Conservation (phyloP, 495 filamentous ascomycete genomes). For the Penicillium soppii region DNA sequence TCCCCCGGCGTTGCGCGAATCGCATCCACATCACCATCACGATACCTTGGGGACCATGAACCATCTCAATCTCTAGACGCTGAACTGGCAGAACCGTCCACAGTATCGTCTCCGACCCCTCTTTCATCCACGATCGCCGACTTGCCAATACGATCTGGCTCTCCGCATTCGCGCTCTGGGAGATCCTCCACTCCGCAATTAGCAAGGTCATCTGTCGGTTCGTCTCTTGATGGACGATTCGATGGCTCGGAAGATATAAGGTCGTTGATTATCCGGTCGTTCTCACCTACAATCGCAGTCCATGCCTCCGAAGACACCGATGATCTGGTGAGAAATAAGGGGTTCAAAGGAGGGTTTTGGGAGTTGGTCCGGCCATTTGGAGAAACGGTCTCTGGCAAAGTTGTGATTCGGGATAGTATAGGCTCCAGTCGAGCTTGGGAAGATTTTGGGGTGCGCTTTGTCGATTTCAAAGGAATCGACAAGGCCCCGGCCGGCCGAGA, state of each 20-base stretch:
- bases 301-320: slow-evolving; percentile 83
- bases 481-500: slow-evolving; percentile 18
- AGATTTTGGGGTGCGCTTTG: slow-evolving; percentile 86
- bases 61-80: slow-evolving; percentile 43
- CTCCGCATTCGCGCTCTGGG: slow-evolving; percentile 57
- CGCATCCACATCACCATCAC: slow-evolving; percentile 53
- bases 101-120: slow-evolving; percentile 50
- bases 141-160: slow-evolving; percentile 43
- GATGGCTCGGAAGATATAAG: slow-evolving; percentile 62
- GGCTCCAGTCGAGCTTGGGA: slow-evolving; percentile 81
- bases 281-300: slow-evolving; percentile 83
- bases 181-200: slow-evolving; percentile 59
- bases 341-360: slow-evolving; percentile 76
- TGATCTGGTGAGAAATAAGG: slow-evolving; percentile 76
- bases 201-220: slow-evolving; percentile 55
- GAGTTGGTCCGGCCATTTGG: slow-evolving; percentile 88
- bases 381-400: slow-evolving; percentile 82
- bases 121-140: slow-evolving; percentile 36
- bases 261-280: slow-evolving; percentile 74
- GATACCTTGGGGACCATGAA: slow-evolving; percentile 41
- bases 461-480: slow-evolving; percentile 44
- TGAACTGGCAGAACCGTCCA: slow-evolving; percentile 49
- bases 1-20: slow-evolving; percentile 51
- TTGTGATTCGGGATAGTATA: slow-evolving; percentile 85
- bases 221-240: slow-evolving; percentile 47